Percentiles rank a stretch among this genome's conserved stretches.
phyloP scores from a whole-genome alignment of 768 basidiomycete genomes.

The Trametopsis cervina region DNA sequence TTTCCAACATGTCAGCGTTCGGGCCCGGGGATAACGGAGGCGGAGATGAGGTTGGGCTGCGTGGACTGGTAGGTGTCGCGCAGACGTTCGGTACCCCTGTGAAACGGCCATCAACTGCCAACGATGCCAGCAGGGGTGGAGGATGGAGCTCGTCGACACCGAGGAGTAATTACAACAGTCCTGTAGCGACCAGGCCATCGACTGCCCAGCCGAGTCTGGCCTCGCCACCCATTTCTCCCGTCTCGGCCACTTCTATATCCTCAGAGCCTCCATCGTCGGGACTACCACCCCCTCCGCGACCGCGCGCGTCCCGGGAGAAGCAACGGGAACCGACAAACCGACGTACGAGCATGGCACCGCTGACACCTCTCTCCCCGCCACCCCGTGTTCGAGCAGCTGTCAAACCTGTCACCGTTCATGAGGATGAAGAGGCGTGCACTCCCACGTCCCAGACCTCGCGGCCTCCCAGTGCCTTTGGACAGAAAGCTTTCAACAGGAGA shows the following conservation, averaged over 20 bases:
- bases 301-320: constrained; percentile 12
- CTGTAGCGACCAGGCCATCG: constrained; percentile 24
- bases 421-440: constrained; percentile 1
- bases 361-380: constrained; percentile 32
- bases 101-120: background rate
- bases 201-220: constrained; percentile 28
- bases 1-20: constrained; percentile 20
- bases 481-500: constrained; percentile 25
- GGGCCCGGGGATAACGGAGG: constrained; percentile 2
- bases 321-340: constrained; percentile 10
- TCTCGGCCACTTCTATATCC: constrained; percentile 16
- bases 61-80: background rate
- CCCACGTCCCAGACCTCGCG: constrained; percentile 6
- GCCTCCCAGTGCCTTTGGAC: constrained; percentile 23
- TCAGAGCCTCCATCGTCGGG: constrained; percentile 9
- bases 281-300: constrained; percentile 53
- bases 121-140: background rate
- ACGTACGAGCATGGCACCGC: constrained; percentile 23
- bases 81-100: background rate
- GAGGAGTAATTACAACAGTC: background rate
- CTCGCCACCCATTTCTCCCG: constrained; percentile 19
- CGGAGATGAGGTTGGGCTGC: background rate
- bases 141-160: background rate
- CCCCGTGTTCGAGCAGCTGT: constrained; percentile 16
- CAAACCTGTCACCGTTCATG: background rate